Evolutionary conservation across 2,329 filamentous ascomycete species (phyloP).

Genomic region (Exutisphaerella laricina): DNA sequence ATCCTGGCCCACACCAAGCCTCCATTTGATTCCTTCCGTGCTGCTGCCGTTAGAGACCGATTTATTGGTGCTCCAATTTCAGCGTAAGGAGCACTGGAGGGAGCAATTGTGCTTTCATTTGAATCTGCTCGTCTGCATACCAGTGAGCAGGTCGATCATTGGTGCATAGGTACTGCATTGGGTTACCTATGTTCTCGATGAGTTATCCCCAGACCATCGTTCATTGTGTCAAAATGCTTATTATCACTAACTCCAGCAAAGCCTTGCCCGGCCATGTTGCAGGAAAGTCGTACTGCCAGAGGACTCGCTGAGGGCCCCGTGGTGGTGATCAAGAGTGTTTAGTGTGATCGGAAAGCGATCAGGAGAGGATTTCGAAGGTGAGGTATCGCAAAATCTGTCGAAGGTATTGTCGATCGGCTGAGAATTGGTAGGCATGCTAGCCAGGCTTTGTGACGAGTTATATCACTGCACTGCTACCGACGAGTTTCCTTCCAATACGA

Average conservation of each 20-base stretch:
- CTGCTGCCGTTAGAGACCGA: conserved; percentile 25
- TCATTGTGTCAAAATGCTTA: neutral
- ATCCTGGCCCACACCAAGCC: conserved; percentile 48
- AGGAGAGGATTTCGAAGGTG: too few species aligned
- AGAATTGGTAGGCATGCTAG: neutral
- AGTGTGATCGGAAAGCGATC: too few species aligned
- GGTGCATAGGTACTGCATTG: neutral
- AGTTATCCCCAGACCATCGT: neutral
- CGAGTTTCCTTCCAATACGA: neutral
- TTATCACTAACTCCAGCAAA: conserved; percentile 1
- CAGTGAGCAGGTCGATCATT: neutral
- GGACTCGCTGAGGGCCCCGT: neutral
- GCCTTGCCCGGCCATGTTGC: neutral
- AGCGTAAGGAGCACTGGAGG: conserved; percentile 7
- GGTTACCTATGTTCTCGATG: conserved; percentile 1
- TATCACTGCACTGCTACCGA: neutral
- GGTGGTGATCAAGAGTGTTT: neutral
- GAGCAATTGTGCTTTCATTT: neutral
- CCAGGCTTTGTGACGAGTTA: conserved; percentile 1
- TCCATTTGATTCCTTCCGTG: conserved; percentile 27
- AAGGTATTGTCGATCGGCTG: neutral
- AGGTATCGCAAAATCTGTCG: neutral
- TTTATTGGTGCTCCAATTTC: conserved; percentile 28
- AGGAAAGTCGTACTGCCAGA: too few species aligned
- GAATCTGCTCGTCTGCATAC: neutral